phyloP scores from a whole-genome alignment of 345 rosid genomes.

The Psidium friedrichsthalianum region DNA sequence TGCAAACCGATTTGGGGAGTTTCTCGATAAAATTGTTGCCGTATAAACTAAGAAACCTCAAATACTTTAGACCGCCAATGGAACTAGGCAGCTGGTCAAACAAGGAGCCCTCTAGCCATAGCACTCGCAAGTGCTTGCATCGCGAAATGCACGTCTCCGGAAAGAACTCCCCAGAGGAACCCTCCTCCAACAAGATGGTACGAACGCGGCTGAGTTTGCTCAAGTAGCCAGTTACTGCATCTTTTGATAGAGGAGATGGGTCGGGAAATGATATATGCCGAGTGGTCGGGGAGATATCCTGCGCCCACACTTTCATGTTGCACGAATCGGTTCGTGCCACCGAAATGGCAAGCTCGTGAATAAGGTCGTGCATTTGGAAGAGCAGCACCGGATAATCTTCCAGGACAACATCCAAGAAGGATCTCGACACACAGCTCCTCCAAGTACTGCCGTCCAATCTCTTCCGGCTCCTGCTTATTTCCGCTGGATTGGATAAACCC shows the following conservation, averaged over 20 bases:
- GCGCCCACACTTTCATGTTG: not conserved
- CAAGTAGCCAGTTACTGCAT: not conserved
- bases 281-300: not conserved
- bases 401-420: constrained; percentile 8
- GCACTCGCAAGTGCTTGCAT: not conserved
- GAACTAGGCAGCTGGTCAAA: constrained; percentile 2
- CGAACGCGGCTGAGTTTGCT: not conserved
- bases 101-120: not conserved
- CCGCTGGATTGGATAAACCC: not conserved
- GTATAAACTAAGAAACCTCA: constrained; percentile 8
- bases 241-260: not conserved
- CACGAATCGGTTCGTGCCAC: constrained; percentile 2
- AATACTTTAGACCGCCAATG: constrained; percentile 8
- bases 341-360: constrained; percentile 12
- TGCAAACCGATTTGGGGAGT: constrained; percentile 10
- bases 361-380: constrained; percentile 19
- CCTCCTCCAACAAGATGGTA: not conserved
- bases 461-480: not conserved
- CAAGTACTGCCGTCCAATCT: constrained; percentile 1
- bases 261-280: constrained; percentile 1
- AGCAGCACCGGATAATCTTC: rapidly evolving
- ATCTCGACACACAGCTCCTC: constrained; percentile 12
- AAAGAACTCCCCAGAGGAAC: not conserved
- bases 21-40: not conserved
- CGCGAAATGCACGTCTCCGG: not conserved